These are phyloP conservation scores for Cylindrotheca closterium DNA, from an alignment of 108 stramenopile genomes.

Conservation along the genomic window DNA sequence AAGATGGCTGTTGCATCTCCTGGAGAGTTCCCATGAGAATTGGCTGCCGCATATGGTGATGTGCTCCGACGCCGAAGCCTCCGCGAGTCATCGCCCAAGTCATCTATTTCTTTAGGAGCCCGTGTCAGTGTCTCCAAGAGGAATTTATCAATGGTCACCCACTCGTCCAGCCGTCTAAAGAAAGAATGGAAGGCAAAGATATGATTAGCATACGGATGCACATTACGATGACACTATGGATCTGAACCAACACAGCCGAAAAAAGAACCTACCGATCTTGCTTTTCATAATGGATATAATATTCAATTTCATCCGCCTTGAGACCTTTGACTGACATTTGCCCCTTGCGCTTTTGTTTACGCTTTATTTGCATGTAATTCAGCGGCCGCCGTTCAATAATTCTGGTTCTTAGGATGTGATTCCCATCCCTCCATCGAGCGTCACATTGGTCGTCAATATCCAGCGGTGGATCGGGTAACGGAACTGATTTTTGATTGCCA, in stretches of 20 bases:
- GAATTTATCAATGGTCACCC: slow-evolving; percentile 69
- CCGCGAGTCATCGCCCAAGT: slow-evolving; percentile 11
- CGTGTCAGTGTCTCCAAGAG: slow-evolving; percentile 57
- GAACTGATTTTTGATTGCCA: slow-evolving; percentile 2
- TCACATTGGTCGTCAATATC: slow-evolving; percentile 66
- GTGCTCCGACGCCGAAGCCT: slow-evolving; percentile 9
- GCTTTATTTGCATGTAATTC: slow-evolving; percentile 14
- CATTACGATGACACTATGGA: not conserved
- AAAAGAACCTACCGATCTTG: slow-evolving; percentile 68
- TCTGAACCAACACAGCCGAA: too few species aligned
- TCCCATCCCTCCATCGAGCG: slow-evolving; percentile 63
- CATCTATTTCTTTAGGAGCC: slow-evolving; percentile 1
- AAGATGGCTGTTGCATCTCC: slow-evolving; percentile 8
- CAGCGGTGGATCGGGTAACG: slow-evolving; percentile 28
- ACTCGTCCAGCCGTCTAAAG: slow-evolving; percentile 79
- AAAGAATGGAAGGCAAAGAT: slow-evolving; percentile 5
- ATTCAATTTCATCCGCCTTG: slow-evolving; percentile 55
- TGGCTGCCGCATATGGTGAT: not conserved
- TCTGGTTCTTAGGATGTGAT: slow-evolving; percentile 37
- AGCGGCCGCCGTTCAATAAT: slow-evolving; percentile 58
- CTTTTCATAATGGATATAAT: slow-evolving; percentile 83
- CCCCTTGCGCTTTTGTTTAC: slow-evolving; percentile 2
- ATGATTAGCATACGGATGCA: not conserved
- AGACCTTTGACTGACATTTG: slow-evolving; percentile 1
- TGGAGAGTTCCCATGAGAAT: not conserved